Evolutionary conservation across 2,329 filamentous ascomycete species (phyloP).

Genomic region (Claviceps digitariae): DNA sequence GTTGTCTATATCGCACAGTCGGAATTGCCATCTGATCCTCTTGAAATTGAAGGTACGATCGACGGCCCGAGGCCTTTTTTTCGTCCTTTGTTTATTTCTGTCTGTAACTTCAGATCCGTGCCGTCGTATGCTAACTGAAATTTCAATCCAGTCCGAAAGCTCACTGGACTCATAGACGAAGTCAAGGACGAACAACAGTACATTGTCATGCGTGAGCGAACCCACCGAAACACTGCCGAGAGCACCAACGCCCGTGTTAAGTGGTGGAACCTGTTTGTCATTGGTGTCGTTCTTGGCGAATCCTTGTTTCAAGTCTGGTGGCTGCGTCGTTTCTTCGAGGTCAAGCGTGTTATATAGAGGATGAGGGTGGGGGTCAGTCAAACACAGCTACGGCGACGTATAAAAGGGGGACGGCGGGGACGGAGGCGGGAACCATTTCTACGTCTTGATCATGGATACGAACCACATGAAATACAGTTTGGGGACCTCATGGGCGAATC

Average conservation of each 20-base stretch:
- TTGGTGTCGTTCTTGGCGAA: conserved; percentile 76
- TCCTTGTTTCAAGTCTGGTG: conserved; percentile 99
- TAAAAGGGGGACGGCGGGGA: too few relatives aligned
- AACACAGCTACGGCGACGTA: too few relatives aligned
- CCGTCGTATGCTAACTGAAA: conserved; percentile 4
- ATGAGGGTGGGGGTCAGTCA: not conserved
- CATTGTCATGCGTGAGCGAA: conserved; percentile 88
- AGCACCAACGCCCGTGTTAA: conserved; percentile 96
- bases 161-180: conserved; percentile 75
- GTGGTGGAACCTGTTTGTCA: conserved; percentile 99
- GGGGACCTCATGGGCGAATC: not conserved
- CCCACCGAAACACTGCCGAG: conserved; percentile 95
- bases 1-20: conserved; percentile 92
- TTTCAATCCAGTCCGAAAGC: conserved; percentile 49
- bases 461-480: too few relatives aligned
- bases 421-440: too few relatives aligned
- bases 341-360: conserved; percentile 50
- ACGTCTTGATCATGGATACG: too few relatives aligned
- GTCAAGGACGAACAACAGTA: conserved; percentile 98
- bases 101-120: too few relatives aligned
- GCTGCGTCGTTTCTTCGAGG: conserved; percentile 96
- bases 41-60: conserved; percentile 71
- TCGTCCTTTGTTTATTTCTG: not conserved
- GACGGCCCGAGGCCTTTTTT: not conserved
- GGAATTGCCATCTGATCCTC: conserved; percentile 71